Base-by-base conservation (phyloP, 805 yeast species). In the Yarrowia sp. region DNA sequence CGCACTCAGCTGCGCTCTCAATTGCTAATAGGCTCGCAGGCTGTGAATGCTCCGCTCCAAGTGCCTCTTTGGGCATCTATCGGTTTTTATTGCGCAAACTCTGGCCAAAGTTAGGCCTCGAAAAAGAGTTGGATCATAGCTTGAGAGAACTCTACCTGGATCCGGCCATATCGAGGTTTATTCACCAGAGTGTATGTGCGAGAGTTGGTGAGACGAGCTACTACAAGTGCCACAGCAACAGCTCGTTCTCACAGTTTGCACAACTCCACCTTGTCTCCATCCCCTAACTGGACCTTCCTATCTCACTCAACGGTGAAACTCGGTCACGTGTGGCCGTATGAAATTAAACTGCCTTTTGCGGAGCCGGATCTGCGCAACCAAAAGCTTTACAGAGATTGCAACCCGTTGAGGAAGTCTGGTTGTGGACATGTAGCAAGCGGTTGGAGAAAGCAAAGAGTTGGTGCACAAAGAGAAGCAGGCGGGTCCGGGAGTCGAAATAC, bases 31-130 rank as follows among this genome's bases (percentile, higher is more conserved):
- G 30, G 6, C 30, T 24, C 30, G 30, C 30, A 24, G 30, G 30
- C 30, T 24, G 30, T 24, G 30, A 24, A 24, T 24, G 7, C 20
- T 15, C 9, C 19, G 9, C 38, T 30, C 19, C 15, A 47, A 47
- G 52, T 47, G 19, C 52, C 52, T 30, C 52, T 47, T 47, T 47
- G 14, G 52, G 52, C 38, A 47, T 47, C 38, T 47, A 30, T 47
- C 30, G 36, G 38, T 47, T 47, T 47, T 47, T 47, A 47, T 47
- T 24, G 38, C 52, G 52, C 52, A 47, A 47, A 46, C 50, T 19
- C 46, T 42, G 42, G 46, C 24, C 46, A 17, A 42, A 42, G 44
- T 43, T 46, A 46, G 50, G 7, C 4, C 15, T 2, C 9, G n/a
- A 4, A 9, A 24, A 30, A 14, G 34, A 19, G 52, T 47, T 47